Base-by-base conservation (phyloP, 306 rosid species). In the Acacia melanoxylon region DNA sequence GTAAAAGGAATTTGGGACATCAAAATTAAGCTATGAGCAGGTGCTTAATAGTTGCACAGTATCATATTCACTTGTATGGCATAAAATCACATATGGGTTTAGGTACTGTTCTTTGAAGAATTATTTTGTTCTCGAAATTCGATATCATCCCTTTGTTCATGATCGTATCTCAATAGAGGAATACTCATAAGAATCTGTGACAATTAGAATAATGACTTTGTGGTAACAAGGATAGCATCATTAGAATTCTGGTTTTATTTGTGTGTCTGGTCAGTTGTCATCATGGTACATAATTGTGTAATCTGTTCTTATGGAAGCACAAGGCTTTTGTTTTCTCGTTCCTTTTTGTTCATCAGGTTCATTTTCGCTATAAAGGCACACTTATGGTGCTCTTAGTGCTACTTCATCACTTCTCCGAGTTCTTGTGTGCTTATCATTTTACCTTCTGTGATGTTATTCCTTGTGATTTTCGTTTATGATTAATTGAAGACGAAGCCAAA, bases 1-100 rank as follows among this genome's bases (percentile, higher is more conserved):
- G 33, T 48, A 62, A 77, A 59, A 8, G 79, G 79, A 72, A 17
- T 72, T 67, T 59, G 78, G 54, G 42, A 76, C 52, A 16, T 16
- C 66, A 76, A 75, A 75, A 51, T 61, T 24, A 49, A 13, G 56
- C 56, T 77, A 72, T 80, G 31, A 56, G 42, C 65, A 54, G 77
- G 31, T 76, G 67, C 40, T 27, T 42, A 14, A 8, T 29, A 45
- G 48, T 54, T 4, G 19, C 5, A 49, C 25, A 5, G 31, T 54
- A 33, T 20, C 58, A 51, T 17, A 48, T 48, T 51, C 12, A 20
- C 31, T 35, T 20, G 49, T 45, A 5, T 20, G 51, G 66, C 22
- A 33, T n/a, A 54, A 11, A 35, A 54, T 6, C 68, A 12, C n/a
- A 12, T 35, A 12, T 33, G n/a, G 67, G 48, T 33, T 74, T 74